These are phyloP conservation scores for Mortierella sp. DNA, from an alignment of 371 early-diverging fungal genomes.

Conservation along the genomic window DNA sequence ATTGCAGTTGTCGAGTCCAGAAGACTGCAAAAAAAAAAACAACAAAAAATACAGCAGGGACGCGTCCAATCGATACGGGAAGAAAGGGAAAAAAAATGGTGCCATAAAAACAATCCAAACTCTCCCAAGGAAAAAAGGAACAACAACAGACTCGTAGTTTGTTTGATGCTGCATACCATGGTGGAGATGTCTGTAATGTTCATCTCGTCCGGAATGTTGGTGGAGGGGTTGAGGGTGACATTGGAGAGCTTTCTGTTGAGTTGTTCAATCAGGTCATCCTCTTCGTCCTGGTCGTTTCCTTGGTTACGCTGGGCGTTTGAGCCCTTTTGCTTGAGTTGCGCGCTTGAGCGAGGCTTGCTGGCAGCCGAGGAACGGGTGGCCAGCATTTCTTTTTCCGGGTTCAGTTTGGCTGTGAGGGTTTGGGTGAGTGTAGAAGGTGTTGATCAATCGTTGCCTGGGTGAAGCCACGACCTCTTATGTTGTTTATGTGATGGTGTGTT, in stretches of 20 bases:
- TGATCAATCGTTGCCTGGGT: background rate
- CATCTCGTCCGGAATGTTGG: conserved; percentile 56
- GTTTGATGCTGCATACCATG: conserved; percentile 30
- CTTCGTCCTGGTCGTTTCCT: conserved; percentile 35
- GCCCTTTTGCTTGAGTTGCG: conserved; percentile 42
- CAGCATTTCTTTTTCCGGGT: conserved; percentile 26
- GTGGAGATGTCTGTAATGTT: conserved; percentile 54
- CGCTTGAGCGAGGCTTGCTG: conserved; percentile 34
- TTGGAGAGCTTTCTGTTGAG: conserved; percentile 55
- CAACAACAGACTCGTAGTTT: background rate
- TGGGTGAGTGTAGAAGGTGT: background rate
- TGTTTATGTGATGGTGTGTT: background rate
- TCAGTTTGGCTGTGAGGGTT: background rate
- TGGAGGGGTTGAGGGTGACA: conserved; percentile 51
- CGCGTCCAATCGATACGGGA: background rate
- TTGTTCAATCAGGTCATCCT: conserved; percentile 56
- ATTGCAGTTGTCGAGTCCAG: background rate
- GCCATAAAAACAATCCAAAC: background rate
- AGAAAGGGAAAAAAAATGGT: background rate
- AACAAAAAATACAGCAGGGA: background rate
- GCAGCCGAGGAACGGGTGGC: conserved; percentile 31
- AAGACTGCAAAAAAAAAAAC: background rate
- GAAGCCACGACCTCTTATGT: background rate
- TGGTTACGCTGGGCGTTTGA: conserved; percentile 38
- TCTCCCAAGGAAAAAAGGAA: background rate